Evolutionary conservation across 2,329 filamentous ascomycete species (phyloP).

Genomic region (Emmonsiellopsis sp.): DNA sequence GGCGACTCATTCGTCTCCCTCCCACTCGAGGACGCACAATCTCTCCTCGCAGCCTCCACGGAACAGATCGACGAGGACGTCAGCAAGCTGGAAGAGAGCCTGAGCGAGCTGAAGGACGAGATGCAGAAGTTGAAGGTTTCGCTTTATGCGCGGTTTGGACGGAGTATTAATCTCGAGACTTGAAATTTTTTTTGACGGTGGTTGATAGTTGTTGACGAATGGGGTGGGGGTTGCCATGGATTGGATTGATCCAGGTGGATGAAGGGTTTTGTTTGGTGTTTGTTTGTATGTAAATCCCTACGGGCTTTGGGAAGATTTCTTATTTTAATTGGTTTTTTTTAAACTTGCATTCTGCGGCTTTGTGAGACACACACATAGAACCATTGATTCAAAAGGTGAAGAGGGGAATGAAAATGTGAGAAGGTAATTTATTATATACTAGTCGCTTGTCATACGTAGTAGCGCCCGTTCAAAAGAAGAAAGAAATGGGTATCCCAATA

Average conservation of each 20-base stretch:
- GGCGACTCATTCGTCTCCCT: slow-evolving; percentile 92
- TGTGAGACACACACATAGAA: no score
- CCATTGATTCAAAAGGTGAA: no score
- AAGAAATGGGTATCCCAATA: no score
- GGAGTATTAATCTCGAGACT: slow-evolving; percentile 85
- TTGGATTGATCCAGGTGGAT: not conserved
- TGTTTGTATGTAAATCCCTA: no score
- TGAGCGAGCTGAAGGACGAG: slow-evolving; percentile 69
- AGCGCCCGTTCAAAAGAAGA: no score
- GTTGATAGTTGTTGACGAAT: not conserved
- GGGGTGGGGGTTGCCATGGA: not conserved
- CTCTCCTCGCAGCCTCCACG: slow-evolving; percentile 65
- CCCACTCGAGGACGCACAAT: slow-evolving; percentile 73
- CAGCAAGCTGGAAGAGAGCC: slow-evolving; percentile 63
- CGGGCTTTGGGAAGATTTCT: no score
- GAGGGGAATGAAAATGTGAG: no score
- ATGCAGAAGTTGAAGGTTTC: slow-evolving; percentile 86
- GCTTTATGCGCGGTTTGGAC: slow-evolving; percentile 87
- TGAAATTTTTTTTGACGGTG: not conserved
- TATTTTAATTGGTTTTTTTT: no score
- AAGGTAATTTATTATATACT: no score
- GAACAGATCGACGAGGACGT: slow-evolving; percentile 71
- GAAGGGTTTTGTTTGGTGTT: no score
- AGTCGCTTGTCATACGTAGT: no score
- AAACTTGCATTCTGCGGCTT: no score